Evolutionary conservation across 108 stramenopile genomes (phyloP), one percentile per base, ranked within the genome.

Genomic region (Conticribra weissflogii): DNA sequence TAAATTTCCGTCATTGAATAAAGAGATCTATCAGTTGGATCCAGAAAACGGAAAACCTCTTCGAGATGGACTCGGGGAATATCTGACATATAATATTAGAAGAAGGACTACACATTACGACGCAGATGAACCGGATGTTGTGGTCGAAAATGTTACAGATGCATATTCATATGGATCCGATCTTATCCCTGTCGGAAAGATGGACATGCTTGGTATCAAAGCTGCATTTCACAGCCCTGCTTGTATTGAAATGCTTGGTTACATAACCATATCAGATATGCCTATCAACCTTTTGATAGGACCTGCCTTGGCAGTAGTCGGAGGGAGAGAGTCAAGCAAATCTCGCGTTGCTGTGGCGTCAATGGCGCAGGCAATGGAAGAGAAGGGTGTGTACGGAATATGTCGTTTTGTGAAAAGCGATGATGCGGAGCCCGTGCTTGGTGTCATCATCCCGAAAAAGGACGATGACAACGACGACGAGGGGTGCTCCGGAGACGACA

Each of bases 131-230:
- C 62, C 62, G 7, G 52, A 71, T 16, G 63, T 76, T 8, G 83
- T 81, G 50, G 76, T 81, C 21, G 70, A 77, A 22, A 62, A 75
- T 29, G 41, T 78, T 36, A 78, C 80, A 0, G 63, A 84, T 19
- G 94, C 87, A 24, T 84, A 79, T 50, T 68, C 74, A 15, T 96
- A 89, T 66, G 92, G 92, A 31, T 64, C 67, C 12, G 91, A 91
- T 78, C 59, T 89, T 29, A 83, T 93, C 32, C 88, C 92, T 1
- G 74, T 92, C 49, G 78, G 81, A 34, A 79, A 77, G 19, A 81
- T 81, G 79, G 95, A 93, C 76, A 69, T 86, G 74, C 74, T 77
- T 19, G 92, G 89, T 3, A 57, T 93, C 50, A 86, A 70, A 32
- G 59, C 66, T 23, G 46, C 63, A 24, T 88, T 81, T 16, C 62